phyloP scores from a whole-genome alignment of 495 filamentous ascomycete species.

The Parathielavia hyrcaniae region DNA sequence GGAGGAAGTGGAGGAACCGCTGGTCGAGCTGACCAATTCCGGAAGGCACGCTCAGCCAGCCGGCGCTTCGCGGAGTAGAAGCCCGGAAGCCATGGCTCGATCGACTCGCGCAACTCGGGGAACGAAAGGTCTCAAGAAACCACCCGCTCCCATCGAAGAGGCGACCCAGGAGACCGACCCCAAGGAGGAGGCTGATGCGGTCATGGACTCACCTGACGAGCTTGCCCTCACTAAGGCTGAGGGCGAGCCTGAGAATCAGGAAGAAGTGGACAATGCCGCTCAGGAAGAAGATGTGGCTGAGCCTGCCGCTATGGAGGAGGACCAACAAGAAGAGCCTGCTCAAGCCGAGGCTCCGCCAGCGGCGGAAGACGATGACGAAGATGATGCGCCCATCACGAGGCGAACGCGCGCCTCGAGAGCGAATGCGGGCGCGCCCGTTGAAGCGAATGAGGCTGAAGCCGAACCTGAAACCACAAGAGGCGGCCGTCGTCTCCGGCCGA shows the following conservation, averaged over 20 bases:
- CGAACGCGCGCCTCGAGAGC: slow-evolving; percentile 46
- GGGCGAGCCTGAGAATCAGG: slow-evolving; percentile 7
- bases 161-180: slow-evolving; percentile 47
- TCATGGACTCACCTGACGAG: slow-evolving; percentile 31
- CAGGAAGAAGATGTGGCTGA: slow-evolving; percentile 12
- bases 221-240: slow-evolving; percentile 28
- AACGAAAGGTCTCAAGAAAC: slow-evolving; percentile 57
- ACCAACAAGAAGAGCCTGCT: slow-evolving; percentile 23
- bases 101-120: slow-evolving; percentile 49
- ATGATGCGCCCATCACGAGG: slow-evolving; percentile 54
- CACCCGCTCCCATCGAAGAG: slow-evolving; percentile 54
- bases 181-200: slow-evolving; percentile 25
- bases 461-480: slow-evolving; percentile 24
- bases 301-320: slow-evolving; percentile 20
- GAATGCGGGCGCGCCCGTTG: slow-evolving; percentile 16
- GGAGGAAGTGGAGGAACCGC: slow-evolving; percentile 40
- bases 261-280: slow-evolving; percentile 5
- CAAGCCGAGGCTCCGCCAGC: slow-evolving; percentile 35
- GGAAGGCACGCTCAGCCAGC: slow-evolving; percentile 63
- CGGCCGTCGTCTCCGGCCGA: slow-evolving; percentile 45
- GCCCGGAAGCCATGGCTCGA: slow-evolving; percentile 53
- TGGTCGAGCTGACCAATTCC: slow-evolving; percentile 60
- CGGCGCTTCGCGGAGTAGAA: slow-evolving; percentile 47
- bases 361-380: slow-evolving; percentile 57
- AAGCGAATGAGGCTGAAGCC: slow-evolving; percentile 32